Percentiles rank a stretch among this genome's conserved stretches.
Evolutionary conservation across 805 yeast species (phyloP).

Genomic region (Myxozyma lipomycoides): DNA sequence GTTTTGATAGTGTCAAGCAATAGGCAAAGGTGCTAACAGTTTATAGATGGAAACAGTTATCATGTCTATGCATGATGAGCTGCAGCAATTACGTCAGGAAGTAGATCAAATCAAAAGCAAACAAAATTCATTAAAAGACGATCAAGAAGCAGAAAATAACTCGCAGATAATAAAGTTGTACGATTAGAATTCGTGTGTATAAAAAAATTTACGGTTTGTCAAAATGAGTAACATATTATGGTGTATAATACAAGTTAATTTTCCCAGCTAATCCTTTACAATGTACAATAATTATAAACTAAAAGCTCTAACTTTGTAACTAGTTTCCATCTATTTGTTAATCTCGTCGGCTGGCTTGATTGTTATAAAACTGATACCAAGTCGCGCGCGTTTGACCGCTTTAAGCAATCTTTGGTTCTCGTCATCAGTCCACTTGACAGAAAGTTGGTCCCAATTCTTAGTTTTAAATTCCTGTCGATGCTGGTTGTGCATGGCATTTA

Average conservation of each 20-base stretch:
- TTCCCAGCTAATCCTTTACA: too few species aligned
- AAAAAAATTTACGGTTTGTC: too few species aligned
- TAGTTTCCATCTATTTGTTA: too few species aligned
- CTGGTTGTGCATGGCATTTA: slow-evolving; percentile 16
- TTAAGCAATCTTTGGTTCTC: slow-evolving; percentile 47
- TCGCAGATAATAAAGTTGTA: neutral
- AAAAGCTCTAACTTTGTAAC: too few species aligned
- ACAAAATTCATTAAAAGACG: neutral
- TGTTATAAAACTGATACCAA: slow-evolving; percentile 56
- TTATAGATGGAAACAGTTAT: slow-evolving; percentile 29
- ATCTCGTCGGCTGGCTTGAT: slow-evolving; percentile 36
- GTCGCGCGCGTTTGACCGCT: slow-evolving; percentile 53
- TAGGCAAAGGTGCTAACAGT: too few species aligned
- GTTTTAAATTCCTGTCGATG: slow-evolving; percentile 46
- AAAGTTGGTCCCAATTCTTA: slow-evolving; percentile 44
- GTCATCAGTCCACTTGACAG: slow-evolving; percentile 50
- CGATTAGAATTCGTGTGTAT: neutral
- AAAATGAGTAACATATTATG: too few species aligned
- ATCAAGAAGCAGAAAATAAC: neutral
- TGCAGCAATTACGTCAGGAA: slow-evolving; percentile 16
- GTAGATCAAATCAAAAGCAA: neutral
- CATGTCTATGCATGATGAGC: slow-evolving; percentile 28
- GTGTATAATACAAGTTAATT: too few species aligned
- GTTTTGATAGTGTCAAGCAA: neutral
- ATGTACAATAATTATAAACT: too few species aligned